Percentiles rank a stretch among this genome's conserved stretches.
Conservation (phyloP, 2,329 filamentous ascomycete genomes). For the Fusarium continuum region DNA sequence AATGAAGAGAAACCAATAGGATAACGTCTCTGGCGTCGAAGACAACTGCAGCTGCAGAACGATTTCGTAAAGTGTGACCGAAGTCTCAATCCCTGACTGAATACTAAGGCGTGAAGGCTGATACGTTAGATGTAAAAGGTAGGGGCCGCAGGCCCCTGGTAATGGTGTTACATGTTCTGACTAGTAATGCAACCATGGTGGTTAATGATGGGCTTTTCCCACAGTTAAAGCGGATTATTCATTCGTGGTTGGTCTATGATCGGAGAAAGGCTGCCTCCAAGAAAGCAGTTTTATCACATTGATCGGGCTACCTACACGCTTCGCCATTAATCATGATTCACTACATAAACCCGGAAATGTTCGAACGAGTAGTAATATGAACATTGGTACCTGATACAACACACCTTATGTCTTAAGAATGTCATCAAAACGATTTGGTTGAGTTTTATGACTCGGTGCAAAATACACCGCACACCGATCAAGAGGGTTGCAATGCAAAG, state of each 20-base stretch:
- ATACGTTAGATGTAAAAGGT: neutral
- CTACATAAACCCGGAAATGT: neutral
- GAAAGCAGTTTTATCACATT: neutral
- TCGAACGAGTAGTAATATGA: neutral
- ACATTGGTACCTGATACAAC: neutral
- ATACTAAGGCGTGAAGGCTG: neutral
- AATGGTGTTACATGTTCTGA: neutral
- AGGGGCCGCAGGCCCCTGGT: neutral
- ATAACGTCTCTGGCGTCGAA: neutral
- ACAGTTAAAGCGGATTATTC: neutral
- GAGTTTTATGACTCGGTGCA: neutral
- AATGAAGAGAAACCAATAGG: constrained; percentile 7
- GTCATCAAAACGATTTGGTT: neutral
- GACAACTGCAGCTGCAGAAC: neutral
- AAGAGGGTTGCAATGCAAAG: neutral
- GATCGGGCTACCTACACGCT: neutral
- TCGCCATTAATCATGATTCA: neutral
- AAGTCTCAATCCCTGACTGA: neutral
- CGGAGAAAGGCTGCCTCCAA: neutral
- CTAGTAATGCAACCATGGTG: no score
- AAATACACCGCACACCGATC: neutral
- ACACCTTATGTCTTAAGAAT: neutral
- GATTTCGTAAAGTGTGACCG: constrained; percentile 1
- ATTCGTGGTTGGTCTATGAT: neutral
- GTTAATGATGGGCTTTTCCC: neutral